Evolutionary conservation across 345 rosid species (phyloP), one percentile per base, ranked within the genome.

Genomic region (Bruguiera parviflora): DNA sequence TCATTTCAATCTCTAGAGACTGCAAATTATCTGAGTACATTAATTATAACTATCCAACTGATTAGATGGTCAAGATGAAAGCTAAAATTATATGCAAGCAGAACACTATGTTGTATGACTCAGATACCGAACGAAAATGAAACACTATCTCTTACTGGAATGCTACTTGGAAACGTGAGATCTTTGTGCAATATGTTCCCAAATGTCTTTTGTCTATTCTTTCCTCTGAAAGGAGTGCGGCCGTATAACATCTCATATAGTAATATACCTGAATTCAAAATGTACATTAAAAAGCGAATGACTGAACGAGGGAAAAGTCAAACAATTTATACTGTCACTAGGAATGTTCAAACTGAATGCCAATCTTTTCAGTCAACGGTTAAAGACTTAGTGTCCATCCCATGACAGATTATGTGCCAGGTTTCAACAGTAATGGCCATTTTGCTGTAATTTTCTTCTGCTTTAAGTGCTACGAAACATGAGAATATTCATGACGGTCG

Each of bases 201-300:
- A 83, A 92, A 95, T 60, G 97, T 92, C 91, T 83, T 95, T 69
- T 90, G 97, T 81, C 99, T 86, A 66, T 95, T 95, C 84, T 95
- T 95, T 33, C 99, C 97, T 73, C 97, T 83, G 80, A 92, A 95
- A 68, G 99, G 96, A 25, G 97, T 95, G 7, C 97, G 96, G 8
- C 97, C 99, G n/a, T 91, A 95, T 52, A 95, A 83, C 96, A 95
- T 95, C 87, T 95, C 99, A 65, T 95, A 92, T 84, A 95, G 71
- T 77, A 95, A 78, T 65, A 92, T 86, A 66, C 99, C 99, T 95
- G 79, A 66, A 55, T 63, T 52, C 70, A 76, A 67, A 8, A 46
- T 15, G 72, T 27, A 70, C 64, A 75, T 37, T 57, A 57, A 59
- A 19, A 57, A 43, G 18, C 5, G 16, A 33, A 32, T 10, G 21